These are phyloP conservation scores for Stephania yunnanensis DNA, from an alignment of 164 flowering plant species.

Conservation along the genomic window DNA sequence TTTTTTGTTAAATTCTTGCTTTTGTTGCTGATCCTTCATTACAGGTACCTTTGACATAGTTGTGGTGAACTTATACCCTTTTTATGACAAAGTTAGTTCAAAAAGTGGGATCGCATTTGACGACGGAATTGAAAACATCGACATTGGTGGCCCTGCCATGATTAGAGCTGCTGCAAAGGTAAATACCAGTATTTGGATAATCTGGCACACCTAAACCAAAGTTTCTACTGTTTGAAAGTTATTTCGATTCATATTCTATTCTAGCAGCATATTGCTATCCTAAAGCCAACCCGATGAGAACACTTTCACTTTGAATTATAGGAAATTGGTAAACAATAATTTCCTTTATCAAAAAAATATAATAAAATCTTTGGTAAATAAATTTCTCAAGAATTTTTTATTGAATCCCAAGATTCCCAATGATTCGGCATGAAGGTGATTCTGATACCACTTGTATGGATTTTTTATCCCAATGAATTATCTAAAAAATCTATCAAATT, in stretches of 20 bases:
- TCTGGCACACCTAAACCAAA: neutral
- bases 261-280: neutral
- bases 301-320: neutral
- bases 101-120: constrained; percentile 62
- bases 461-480: too few relatives aligned
- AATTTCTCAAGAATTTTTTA: too few relatives aligned
- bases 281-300: neutral
- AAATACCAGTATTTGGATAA: neutral
- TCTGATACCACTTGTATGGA: too few relatives aligned
- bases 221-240: neutral
- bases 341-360: too few relatives aligned
- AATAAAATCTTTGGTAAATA: too few relatives aligned
- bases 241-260: neutral
- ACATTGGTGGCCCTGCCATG: constrained; percentile 99
- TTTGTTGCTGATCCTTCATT: neutral
- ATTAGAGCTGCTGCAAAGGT: constrained; percentile 99
- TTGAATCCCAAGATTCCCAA: too few relatives aligned
- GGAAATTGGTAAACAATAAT: too few relatives aligned
- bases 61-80: constrained; percentile 92
- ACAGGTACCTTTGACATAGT: constrained; percentile 92
- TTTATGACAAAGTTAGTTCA: constrained; percentile 82
- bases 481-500: too few relatives aligned
- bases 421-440: too few relatives aligned
- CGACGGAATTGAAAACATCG: constrained; percentile 94
- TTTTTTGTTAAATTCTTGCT: neutral